A percentile compares a stretch with the other conserved stretches of the same genome.
Evolutionary conservation across 495 filamentous ascomycete species (phyloP).

Genomic region (Elasticomyces elasticus): DNA sequence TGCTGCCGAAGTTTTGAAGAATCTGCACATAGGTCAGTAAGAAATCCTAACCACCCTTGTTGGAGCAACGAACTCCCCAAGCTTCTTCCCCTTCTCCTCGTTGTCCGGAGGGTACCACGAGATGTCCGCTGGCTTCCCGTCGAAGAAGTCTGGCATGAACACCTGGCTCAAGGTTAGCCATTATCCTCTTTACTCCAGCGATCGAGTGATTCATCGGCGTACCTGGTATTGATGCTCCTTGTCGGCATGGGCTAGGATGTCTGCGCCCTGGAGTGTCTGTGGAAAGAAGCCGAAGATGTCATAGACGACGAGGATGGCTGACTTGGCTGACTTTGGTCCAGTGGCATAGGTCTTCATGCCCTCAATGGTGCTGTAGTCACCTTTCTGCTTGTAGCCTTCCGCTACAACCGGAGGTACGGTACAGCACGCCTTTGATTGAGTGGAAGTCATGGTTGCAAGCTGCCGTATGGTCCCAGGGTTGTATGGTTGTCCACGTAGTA

Average conservation of each 20-base stretch:
- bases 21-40: slow-evolving; percentile 27
- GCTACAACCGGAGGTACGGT: slow-evolving; percentile 58
- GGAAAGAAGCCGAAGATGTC: slow-evolving; percentile 68
- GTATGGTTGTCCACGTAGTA: no score
- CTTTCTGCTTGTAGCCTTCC: slow-evolving; percentile 51
- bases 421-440: slow-evolving; percentile 47
- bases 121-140: slow-evolving; percentile 46
- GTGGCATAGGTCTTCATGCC: slow-evolving; percentile 63
- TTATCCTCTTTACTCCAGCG: no score
- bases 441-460: slow-evolving; percentile 20
- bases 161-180: no score
- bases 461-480: no score
- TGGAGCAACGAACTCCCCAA: slow-evolving; percentile 38
- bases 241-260: slow-evolving; percentile 53
- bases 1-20: slow-evolving; percentile 62
- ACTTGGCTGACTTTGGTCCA: slow-evolving; percentile 47
- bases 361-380: slow-evolving; percentile 45
- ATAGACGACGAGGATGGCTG: slow-evolving; percentile 52
- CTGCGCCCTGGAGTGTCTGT: slow-evolving; percentile 58
- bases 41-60: neutral
- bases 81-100: slow-evolving; percentile 64
- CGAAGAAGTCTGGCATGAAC: slow-evolving; percentile 57
- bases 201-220: no score
- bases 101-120: slow-evolving; percentile 68
- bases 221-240: slow-evolving; percentile 47